Base-by-base conservation (phyloP, 495 filamentous ascomycete genomes). In the Penicillium soppii region DNA sequence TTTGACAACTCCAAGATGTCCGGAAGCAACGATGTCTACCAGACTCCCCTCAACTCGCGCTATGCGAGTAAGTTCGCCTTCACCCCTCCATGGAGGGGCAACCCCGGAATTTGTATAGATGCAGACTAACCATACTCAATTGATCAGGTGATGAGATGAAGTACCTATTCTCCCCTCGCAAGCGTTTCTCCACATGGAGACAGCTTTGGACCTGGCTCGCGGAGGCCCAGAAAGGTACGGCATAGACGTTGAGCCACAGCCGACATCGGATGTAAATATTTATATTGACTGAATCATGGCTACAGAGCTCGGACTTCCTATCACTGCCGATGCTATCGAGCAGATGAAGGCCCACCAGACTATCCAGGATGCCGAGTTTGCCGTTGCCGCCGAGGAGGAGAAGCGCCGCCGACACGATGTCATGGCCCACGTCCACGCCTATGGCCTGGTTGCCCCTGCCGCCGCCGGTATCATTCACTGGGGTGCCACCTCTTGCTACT, bases 401-500 rank as follows among this genome's bases (percentile, higher is more conserved):
- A 88, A 84, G 74, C 78, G 77, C 41, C 74, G 89, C 42, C 71
- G 90, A 40, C 83, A 83, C 66, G 86, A 87, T 74, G 83, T 86
- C 50, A 84, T 86, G 81, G 77, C 78, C 50, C 86, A 91, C 67
- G 87, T 92, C 35, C 82, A 90, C 62, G 82, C 86, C 7, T 90
- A 82, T 57, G 88, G 86, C 2, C 69, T 79, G 59, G 81, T 78
- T 42, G 89, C 90, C 8, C 91, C 91, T 4, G 85, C 83, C 38
- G 92, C 92, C 32, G 90, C 88, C 16, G 89, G 89, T 17, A 89
- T 92, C 63, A 95, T 96, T 41, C 92, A 96, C 72, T 85, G 79
- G 70, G 91, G 86, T 47, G 85, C 83, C 32, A 84, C 81, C 9
- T 77, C 71, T 3, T 83, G 79, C 67, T 84, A 82, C 69, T 75